Conservation (phyloP, 805 yeast genomes). For the Starmerella asiatica region DNA sequence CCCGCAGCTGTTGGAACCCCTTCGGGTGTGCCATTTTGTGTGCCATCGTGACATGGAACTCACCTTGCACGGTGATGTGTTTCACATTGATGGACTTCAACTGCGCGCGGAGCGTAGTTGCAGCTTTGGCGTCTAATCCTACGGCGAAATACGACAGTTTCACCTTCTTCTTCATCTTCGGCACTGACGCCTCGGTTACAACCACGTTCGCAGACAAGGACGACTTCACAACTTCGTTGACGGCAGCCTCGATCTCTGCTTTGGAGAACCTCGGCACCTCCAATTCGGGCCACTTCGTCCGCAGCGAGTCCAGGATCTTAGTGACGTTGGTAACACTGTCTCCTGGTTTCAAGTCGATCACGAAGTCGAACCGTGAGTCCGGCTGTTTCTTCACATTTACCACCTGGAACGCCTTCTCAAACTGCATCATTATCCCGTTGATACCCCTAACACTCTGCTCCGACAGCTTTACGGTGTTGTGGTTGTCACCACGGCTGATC, state of each 20-base stretch:
- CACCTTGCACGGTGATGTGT: conserved; percentile 15
- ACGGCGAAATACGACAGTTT: conserved; percentile 34
- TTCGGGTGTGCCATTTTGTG: too few species aligned
- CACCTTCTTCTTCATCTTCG: not conserved
- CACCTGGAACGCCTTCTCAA: conserved; percentile 55
- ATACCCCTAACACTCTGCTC: conserved; percentile 39
- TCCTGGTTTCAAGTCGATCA: conserved; percentile 43
- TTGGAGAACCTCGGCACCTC: conserved; percentile 30
- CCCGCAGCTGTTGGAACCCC: conserved; percentile 3
- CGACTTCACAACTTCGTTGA: conserved; percentile 39
- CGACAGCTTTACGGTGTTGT: conserved; percentile 54
- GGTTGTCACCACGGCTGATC: conserved; percentile 64
- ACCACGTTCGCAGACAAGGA: not conserved
- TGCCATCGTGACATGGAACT: conserved; percentile 28
- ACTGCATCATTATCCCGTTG: conserved; percentile 56
- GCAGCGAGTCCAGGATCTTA: conserved; percentile 31
- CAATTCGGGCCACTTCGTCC: conserved; percentile 27
- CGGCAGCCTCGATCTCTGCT: conserved; percentile 33
- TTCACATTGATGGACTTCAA: too few species aligned
- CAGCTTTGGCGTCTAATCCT: conserved; percentile 20
- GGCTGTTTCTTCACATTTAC: conserved; percentile 38
- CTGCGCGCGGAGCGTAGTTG: conserved; percentile 18
- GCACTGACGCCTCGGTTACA: conserved; percentile 3
- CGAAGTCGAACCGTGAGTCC: conserved; percentile 51
- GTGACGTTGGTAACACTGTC: conserved; percentile 34